Conservation (phyloP, 345 rosid genomes). For the Eutrema yunnanense region DNA sequence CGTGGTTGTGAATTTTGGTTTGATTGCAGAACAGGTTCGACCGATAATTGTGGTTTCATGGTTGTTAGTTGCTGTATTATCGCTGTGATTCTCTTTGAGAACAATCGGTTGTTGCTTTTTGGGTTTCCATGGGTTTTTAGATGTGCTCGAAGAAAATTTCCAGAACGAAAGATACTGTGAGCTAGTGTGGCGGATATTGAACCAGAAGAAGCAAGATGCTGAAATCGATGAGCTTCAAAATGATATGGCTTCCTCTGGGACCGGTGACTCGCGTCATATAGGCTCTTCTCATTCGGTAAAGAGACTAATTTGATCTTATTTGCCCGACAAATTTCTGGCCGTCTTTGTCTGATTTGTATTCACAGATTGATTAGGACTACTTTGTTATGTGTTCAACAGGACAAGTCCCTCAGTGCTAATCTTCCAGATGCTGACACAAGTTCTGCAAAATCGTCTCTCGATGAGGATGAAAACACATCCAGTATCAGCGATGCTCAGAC, state of each 20-base stretch:
- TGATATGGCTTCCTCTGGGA: constrained; percentile 46
- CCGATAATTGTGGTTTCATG: background rate
- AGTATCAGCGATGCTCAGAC: constrained; percentile 28
- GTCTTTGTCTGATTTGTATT: constrained; percentile 2
- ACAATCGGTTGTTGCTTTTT: background rate
- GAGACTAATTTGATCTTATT: constrained; percentile 27
- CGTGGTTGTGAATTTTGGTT: constrained; percentile 39
- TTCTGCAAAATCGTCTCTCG: constrained; percentile 14
- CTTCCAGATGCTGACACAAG: constrained; percentile 21
- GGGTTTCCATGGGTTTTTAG: constrained; percentile 27
- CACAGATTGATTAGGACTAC: background rate
- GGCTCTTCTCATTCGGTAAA: constrained; percentile 45
- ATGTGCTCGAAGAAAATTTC: constrained; percentile 52
- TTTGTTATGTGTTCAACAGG: constrained; percentile 22
- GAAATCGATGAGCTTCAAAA: constrained; percentile 51
- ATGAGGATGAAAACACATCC: constrained; percentile 21
- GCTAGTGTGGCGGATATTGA: constrained; percentile 48
- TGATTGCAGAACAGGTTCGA: constrained; percentile 48
- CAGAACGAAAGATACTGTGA: constrained; percentile 52
- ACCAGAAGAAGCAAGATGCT: constrained; percentile 39
- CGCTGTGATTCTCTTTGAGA: background rate
- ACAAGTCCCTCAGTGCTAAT: constrained; percentile 22
- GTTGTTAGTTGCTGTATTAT: background rate
- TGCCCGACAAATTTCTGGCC: too few relatives aligned
- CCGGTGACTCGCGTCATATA: constrained; percentile 42